Evolutionary conservation across 352 stramenopile genomes (phyloP).

Genomic region (Phytophthora melonis): DNA sequence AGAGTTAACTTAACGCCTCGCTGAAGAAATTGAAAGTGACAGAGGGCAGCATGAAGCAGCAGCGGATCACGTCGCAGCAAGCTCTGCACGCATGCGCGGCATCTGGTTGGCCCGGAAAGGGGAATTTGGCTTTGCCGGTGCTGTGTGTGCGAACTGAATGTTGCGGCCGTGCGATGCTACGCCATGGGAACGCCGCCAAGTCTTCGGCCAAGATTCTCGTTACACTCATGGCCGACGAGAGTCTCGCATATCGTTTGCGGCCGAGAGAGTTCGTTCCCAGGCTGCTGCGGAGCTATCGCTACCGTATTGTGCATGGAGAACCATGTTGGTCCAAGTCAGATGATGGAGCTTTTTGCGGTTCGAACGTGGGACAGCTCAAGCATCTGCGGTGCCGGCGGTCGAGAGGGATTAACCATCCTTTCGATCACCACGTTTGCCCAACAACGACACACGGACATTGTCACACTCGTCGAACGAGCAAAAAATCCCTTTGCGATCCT

Average conservation of each 20-base stretch:
- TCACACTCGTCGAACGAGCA: neutral
- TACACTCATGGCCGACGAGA: neutral
- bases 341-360: constrained; percentile 12
- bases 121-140: neutral
- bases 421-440: constrained; percentile 1
- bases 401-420: constrained; percentile 1
- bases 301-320: neutral
- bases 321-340: neutral
- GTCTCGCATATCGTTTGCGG: neutral
- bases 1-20: constrained; percentile 1
- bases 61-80: constrained; percentile 2
- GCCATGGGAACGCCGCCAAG: constrained; percentile 4
- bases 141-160: neutral
- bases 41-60: neutral
- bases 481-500: neutral
- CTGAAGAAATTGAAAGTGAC: constrained; percentile 22
- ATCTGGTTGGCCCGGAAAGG: constrained; percentile 1
- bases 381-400: constrained; percentile 2
- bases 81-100: constrained; percentile 9
- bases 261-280: neutral
- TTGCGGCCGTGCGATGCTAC: neutral
- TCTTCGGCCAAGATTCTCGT: neutral
- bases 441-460: neutral
- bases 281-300: neutral
- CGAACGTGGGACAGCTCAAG: constrained; percentile 2